A percentile compares a stretch with the other conserved stretches of the same genome.
phyloP scores from a whole-genome alignment of 257 asterid species.

The Solanum sitiens region DNA sequence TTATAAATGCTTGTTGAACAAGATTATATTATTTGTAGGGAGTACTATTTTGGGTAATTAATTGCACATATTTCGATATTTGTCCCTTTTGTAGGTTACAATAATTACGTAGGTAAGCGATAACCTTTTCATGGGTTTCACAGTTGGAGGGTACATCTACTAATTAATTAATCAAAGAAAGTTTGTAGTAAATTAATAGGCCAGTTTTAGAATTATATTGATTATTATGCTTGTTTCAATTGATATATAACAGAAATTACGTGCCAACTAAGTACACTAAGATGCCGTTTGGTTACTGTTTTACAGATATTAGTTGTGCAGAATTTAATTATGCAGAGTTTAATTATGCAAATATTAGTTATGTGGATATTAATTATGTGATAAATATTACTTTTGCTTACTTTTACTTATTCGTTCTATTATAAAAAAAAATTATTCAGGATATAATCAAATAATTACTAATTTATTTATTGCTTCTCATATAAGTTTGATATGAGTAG shows the following conservation, averaged over 20 bases:
- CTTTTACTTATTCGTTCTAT: neutral
- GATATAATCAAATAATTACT: no score
- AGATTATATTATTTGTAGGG: neutral
- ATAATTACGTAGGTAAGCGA: neutral
- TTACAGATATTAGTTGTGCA: no score
- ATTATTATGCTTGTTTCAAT: neutral
- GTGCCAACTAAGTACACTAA: neutral
- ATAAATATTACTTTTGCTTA: no score
- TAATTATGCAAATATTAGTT: no score
- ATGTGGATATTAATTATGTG: no score
- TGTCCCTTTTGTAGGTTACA: neutral
- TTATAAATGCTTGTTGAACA: neutral
- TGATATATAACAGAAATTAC: neutral
- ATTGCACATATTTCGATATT: neutral
- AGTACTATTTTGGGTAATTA: neutral
- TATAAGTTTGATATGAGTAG: neutral
- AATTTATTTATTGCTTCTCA: neutral
- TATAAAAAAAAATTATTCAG: no score
- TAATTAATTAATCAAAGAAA: no score
- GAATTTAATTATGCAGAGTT: no score
- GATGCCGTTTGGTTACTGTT: no score
- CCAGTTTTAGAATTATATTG: neutral
- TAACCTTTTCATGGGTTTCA: neutral
- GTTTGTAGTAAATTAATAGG: neutral
- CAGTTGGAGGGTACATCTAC: neutral